A percentile compares a stretch with the other conserved stretches of the same genome.
These are phyloP conservation scores for Verbascum thapsus DNA, from an alignment of 257 asterid genomes.

Conservation along the genomic window DNA sequence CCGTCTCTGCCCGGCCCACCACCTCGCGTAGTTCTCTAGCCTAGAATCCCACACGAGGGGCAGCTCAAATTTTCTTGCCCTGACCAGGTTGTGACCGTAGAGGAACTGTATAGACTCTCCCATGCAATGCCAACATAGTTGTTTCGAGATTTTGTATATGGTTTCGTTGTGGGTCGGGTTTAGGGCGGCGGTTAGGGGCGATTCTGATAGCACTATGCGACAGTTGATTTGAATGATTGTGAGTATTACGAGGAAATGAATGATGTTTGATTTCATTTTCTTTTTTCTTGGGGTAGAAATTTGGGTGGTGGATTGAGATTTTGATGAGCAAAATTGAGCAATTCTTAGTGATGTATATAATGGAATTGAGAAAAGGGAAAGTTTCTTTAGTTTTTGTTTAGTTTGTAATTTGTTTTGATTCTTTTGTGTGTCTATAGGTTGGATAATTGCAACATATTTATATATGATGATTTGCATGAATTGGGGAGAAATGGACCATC, in stretches of 20 bases:
- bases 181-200: slow-evolving; percentile 11
- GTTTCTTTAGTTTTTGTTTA: too few relatives aligned
- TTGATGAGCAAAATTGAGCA: not conserved
- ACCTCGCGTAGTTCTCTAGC: slow-evolving; percentile 53
- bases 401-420: too few relatives aligned
- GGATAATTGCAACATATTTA: not conserved
- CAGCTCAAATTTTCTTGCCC: slow-evolving; percentile 58
- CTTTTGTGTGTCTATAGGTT: not conserved
- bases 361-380: too few relatives aligned
- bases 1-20: slow-evolving; percentile 71
- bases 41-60: slow-evolving; percentile 67
- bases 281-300: not conserved
- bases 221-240: slow-evolving; percentile 20
- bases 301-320: not conserved
- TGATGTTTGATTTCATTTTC: slow-evolving; percentile 27
- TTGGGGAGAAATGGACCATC: slow-evolving; percentile 23
- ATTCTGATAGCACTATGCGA: not conserved
- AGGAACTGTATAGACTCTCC: slow-evolving; percentile 59
- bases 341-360: not conserved
- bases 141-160: slow-evolving; percentile 48
- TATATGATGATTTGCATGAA: not conserved
- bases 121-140: slow-evolving; percentile 59
- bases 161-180: slow-evolving; percentile 45
- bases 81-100: slow-evolving; percentile 62
- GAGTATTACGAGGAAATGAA: slow-evolving; percentile 29